Percentiles rank a stretch among this genome's conserved stretches.
Evolutionary conservation across 106 monocot species (phyloP).

Genomic region (Triglochin maritima): DNA sequence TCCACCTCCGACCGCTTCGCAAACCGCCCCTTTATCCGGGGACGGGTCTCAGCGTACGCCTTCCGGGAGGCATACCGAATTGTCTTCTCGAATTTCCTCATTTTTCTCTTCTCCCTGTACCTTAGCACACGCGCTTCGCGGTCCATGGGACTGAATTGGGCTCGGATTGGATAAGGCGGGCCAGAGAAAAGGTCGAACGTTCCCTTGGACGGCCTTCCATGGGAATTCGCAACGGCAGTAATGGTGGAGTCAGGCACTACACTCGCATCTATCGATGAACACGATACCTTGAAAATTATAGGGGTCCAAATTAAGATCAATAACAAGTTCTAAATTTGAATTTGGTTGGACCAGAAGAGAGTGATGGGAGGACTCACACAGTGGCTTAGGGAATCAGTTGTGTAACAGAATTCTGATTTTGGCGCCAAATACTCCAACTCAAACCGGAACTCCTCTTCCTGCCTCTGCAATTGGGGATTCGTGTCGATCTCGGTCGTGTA

Average conservation of each 20-base stretch:
- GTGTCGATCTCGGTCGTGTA: neutral
- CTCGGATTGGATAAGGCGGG: constrained; percentile 11
- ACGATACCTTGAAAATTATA: constrained; percentile 21
- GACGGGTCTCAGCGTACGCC: constrained; percentile 64
- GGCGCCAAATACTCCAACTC: constrained; percentile 10
- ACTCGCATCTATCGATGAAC: constrained; percentile 43
- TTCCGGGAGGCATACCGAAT: constrained; percentile 72
- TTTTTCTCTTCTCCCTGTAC: constrained; percentile 77
- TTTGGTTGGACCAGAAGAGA: neutral
- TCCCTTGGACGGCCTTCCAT: constrained; percentile 17
- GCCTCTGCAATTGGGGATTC: constrained; percentile 2
- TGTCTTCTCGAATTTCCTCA: constrained; percentile 57
- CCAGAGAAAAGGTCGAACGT: constrained; percentile 42
- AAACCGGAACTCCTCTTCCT: constrained; percentile 6
- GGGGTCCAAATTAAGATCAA: neutral
- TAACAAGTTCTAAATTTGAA: neutral
- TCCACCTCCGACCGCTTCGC: constrained; percentile 52
- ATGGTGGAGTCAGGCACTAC: constrained; percentile 26
- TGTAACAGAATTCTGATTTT: constrained; percentile 3
- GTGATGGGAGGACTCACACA: constrained; percentile 12
- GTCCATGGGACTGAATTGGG: constrained; percentile 31
- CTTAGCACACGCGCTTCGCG: constrained; percentile 60
- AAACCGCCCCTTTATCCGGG: constrained; percentile 63
- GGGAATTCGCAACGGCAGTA: constrained; percentile 16
- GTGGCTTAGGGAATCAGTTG: constrained; percentile 6